Evolutionary conservation across 2,329 filamentous ascomycete species (phyloP).

Genomic region (Phaeosphaeria sp.): DNA sequence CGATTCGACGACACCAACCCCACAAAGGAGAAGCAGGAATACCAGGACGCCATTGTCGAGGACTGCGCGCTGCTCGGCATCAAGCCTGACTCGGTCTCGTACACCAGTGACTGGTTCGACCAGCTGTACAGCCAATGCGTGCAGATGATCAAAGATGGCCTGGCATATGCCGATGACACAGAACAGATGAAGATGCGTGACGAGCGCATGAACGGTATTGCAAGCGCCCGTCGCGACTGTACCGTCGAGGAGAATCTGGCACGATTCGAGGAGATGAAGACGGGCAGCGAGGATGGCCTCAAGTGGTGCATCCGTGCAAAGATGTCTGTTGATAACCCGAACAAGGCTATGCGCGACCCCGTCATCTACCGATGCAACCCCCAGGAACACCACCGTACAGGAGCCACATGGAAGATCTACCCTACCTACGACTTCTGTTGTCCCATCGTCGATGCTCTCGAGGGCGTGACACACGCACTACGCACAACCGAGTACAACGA

Average conservation of each 20-base stretch:
- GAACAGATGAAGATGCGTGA: conserved; percentile 85
- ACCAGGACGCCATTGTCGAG: conserved; percentile 89
- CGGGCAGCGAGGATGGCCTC: conserved; percentile 76
- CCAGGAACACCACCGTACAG: conserved; percentile 76
- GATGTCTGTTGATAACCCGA: conserved; percentile 88
- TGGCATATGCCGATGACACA: conserved; percentile 95
- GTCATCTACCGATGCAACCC: conserved; percentile 96
- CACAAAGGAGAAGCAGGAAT: conserved; percentile 96
- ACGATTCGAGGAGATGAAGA: conserved; percentile 93
- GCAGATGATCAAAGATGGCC: conserved; percentile 81
- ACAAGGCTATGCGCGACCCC: conserved; percentile 94
- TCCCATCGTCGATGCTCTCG: conserved; percentile 78
- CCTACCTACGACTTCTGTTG: conserved; percentile 88
- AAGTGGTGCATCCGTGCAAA: conserved; percentile 94
- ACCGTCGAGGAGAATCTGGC: conserved; percentile 82
- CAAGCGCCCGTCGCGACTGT: conserved; percentile 80
- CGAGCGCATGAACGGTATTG: conserved; percentile 82
- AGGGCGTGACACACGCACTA: conserved; percentile 83
- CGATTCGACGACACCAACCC: conserved; percentile 98
- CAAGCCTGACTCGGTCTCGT: conserved; percentile 83
- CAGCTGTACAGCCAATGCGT: conserved; percentile 86
- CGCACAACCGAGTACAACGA: conserved; percentile 88
- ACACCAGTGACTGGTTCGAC: conserved; percentile 96
- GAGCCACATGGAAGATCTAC: conserved; percentile 82
- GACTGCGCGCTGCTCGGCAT: conserved; percentile 92